Conservation (phyloP, 768 basidiomycete species). For the Rhizopogon sp. region DNA sequence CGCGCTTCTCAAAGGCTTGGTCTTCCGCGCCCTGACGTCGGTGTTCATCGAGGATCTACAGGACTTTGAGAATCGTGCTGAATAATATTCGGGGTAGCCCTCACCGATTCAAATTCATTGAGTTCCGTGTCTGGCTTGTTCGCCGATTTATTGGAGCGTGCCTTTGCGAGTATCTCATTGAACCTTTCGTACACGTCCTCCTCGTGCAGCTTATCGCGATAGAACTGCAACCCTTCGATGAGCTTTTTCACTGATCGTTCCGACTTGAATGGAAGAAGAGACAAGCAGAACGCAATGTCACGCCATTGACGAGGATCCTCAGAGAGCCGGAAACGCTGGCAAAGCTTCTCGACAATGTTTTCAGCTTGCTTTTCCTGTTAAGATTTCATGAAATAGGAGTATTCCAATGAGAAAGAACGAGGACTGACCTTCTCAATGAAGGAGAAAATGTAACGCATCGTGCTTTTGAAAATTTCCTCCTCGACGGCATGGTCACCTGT, state of each 20-base stretch:
- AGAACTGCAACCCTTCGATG: conserved; percentile 86
- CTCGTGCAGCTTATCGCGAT: conserved; percentile 95
- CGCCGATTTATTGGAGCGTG: conserved; percentile 84
- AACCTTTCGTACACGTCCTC: conserved; percentile 75
- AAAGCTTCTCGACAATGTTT: conserved; percentile 94
- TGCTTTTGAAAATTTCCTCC: conserved; percentile 88
- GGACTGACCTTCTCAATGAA: conserved; percentile 89
- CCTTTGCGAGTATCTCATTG: conserved; percentile 89
- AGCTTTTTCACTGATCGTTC: conserved; percentile 96
- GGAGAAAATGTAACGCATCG: conserved; percentile 90
- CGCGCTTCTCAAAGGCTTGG: conserved; percentile 83
- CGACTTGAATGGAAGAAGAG: conserved; percentile 93
- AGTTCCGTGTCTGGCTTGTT: conserved; percentile 92
- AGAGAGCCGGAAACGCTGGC: conserved; percentile 87
- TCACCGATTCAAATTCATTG: conserved; percentile 88
- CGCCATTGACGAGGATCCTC: conserved; percentile 94
- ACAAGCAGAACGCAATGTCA: conserved; percentile 94
- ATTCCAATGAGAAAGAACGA: not conserved
- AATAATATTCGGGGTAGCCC: conserved; percentile 4
- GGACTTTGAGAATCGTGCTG: not conserved
- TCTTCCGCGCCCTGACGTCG: conserved; percentile 87
- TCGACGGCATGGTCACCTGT: conserved; percentile 89
- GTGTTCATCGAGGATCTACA: conserved; percentile 79
- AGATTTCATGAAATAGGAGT: not conserved
- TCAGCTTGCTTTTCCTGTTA: conserved; percentile 95